A percentile compares a stretch with the other conserved stretches of the same genome.
phyloP scores from a whole-genome alignment of 1,139 yeast genomes.

The Blastobotrys serpentis region DNA sequence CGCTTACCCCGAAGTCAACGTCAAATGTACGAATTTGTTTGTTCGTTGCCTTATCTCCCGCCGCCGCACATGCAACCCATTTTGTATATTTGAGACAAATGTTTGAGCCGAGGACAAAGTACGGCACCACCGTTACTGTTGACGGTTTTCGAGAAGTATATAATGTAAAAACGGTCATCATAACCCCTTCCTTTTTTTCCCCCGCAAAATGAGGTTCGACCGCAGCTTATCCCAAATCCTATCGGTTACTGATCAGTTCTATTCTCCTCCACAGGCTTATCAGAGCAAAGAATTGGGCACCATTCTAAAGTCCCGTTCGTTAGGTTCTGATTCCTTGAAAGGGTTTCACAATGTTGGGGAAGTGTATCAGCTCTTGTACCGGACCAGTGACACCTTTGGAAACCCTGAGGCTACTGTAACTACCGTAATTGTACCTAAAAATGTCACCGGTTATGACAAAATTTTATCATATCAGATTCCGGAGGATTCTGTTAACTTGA shows the following conservation, averaged over 20 bases:
- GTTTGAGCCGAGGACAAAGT: neutral
- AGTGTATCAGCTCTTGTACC: conserved; percentile 27
- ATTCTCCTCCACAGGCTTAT: conserved; percentile 24
- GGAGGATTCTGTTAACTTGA: conserved; percentile 33
- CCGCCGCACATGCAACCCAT: no score
- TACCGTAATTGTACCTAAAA: conserved; percentile 32
- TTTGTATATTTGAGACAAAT: neutral
- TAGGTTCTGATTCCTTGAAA: neutral
- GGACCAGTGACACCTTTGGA: conserved; percentile 26
- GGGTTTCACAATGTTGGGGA: conserved; percentile 17
- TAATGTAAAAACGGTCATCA: neutral
- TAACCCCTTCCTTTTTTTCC: neutral
- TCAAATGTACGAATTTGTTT: no score
- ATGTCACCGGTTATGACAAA: conserved; percentile 12
- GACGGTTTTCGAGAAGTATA: neutral
- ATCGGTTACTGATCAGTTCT: conserved; percentile 20
- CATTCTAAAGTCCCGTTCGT: conserved; percentile 15
- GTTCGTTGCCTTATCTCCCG: no score
- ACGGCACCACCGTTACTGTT: neutral
- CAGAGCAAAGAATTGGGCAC: conserved; percentile 22
- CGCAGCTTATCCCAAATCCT: neutral
- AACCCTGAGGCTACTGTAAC: conserved; percentile 29
- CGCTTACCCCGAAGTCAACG: no score
- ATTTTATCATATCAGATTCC: conserved; percentile 33
- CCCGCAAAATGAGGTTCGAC: neutral